Base-by-base conservation (phyloP, 2,329 filamentous ascomycete genomes). In the Ampelomyces quisqualis region DNA sequence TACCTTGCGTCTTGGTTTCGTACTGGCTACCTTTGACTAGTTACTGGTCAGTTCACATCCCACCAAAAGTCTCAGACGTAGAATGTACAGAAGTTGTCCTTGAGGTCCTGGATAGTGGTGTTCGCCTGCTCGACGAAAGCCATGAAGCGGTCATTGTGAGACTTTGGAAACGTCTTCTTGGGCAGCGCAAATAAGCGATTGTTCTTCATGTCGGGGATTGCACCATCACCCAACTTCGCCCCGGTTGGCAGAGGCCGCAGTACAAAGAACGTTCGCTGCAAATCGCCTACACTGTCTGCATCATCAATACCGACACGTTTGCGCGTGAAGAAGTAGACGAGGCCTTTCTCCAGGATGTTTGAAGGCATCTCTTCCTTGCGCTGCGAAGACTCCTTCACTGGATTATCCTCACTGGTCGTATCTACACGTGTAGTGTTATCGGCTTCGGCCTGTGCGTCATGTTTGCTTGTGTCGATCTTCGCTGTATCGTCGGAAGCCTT, bases 321-420 rank as follows among this genome's bases (percentile, higher is more conserved):
- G 13, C 90, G 84, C 57, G 86, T 85, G 73, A 95, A 94, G 76
- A 95, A 95, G 74, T 95, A 95, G 53, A 95, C 83, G 55, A 93
- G 79, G 3, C 90, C 90, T 59, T 93, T 95, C 61, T 96, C 90
- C 2, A 94, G 75, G 17, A 95, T 81, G 44, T 74, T 82, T 5
- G 77, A 79, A 1, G 81, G 74, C 26, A 77, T 67, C 2, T 72
- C 67, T 30, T 76, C 67, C 54, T 76, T 74, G 28, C 78, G 74
- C 35, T 76, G 62, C 13, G 73, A 65, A 2, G 77, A 75, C 34
- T 76, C 70, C 43, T 73, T 69, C 4, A 81, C 65, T 2, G 77
- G 40, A 28, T 54, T 43, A 28, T 53, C 45, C 34, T 40, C 31
- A n/a, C 43, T 27, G 29, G 21, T 23, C 33, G 46, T 34, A n/a